Evolutionary conservation across 139 green algal genomes (phyloP).

Genomic region (Tetraselmis striata): DNA sequence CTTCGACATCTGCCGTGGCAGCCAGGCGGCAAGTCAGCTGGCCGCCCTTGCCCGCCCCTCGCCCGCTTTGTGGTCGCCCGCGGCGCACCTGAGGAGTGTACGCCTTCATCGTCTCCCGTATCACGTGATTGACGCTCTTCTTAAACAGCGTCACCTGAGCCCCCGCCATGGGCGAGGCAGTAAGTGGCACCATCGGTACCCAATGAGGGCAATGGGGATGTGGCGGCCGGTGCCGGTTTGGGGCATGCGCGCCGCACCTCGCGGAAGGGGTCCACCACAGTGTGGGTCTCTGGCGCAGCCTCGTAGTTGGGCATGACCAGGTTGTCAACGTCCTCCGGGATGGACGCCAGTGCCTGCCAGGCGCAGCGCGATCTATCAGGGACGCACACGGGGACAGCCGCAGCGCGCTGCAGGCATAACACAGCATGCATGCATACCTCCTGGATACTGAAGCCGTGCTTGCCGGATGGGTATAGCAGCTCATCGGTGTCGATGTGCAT

Average conservation of each 20-base stretch:
- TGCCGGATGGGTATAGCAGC: slow-evolving; percentile 65
- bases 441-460: slow-evolving; percentile 49
- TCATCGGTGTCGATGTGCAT: slow-evolving; percentile 81
- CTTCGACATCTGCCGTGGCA: slow-evolving; percentile 26
- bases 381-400: too few species aligned
- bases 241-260: too few species aligned
- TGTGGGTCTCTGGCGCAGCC: slow-evolving; percentile 46
- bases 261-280: slow-evolving; percentile 58
- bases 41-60: too few species aligned
- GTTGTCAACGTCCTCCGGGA: slow-evolving; percentile 50
- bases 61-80: too few species aligned
- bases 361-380: too few species aligned
- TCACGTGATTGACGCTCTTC: slow-evolving; percentile 67
- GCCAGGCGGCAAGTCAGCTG: not conserved
- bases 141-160: slow-evolving; percentile 79
- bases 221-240: too few species aligned
- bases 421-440: not conserved
- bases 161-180: too few species aligned
- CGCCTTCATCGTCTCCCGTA: slow-evolving; percentile 46
- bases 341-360: slow-evolving; percentile 26
- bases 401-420: too few species aligned
- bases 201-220: too few species aligned
- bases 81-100: too few species aligned
- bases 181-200: too few species aligned
- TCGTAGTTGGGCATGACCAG: slow-evolving; percentile 83